phyloP scores from a whole-genome alignment of 1,284 basidiomycete genomes.

The Ceratobasidium sp. region DNA sequence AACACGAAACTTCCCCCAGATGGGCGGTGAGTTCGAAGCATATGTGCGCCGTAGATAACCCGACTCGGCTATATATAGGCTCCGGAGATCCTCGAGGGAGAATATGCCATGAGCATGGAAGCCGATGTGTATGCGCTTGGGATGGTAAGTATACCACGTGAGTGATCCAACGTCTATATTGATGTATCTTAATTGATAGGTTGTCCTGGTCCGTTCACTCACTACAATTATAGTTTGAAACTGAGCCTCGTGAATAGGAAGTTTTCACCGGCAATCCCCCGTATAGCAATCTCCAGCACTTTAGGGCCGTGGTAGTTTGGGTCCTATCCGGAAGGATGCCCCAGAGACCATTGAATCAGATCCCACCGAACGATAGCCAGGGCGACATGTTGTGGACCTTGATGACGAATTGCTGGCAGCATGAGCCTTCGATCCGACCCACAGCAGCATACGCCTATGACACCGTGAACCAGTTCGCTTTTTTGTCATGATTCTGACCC shows the following conservation, averaged over 20 bases:
- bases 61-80: too few relatives aligned
- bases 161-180: too few relatives aligned
- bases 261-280: not conserved
- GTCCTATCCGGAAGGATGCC: not conserved
- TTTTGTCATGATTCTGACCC: not conserved
- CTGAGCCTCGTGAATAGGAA: not conserved
- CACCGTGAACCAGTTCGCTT: not conserved
- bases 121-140: constrained; percentile 27
- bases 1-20: not conserved
- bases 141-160: not conserved
- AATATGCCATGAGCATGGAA: not conserved
- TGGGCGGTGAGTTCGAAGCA: constrained; percentile 2
- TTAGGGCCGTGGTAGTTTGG: not conserved
- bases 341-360: not conserved
- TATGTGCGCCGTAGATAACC: too few relatives aligned
- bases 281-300: too few relatives aligned
- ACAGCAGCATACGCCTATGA: not conserved
- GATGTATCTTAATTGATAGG: not conserved
- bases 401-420: constrained; percentile 5
- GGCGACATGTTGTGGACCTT: constrained; percentile 11
- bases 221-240: too few relatives aligned
- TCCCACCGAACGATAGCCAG: not conserved
- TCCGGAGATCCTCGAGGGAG: too few relatives aligned
- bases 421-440: not conserved
- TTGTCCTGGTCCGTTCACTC: not conserved